A percentile compares a stretch with the other conserved stretches of the same genome.
Conservation (phyloP, 2,329 filamentous ascomycete species). For the Aspergillus pseudoglaucus region DNA sequence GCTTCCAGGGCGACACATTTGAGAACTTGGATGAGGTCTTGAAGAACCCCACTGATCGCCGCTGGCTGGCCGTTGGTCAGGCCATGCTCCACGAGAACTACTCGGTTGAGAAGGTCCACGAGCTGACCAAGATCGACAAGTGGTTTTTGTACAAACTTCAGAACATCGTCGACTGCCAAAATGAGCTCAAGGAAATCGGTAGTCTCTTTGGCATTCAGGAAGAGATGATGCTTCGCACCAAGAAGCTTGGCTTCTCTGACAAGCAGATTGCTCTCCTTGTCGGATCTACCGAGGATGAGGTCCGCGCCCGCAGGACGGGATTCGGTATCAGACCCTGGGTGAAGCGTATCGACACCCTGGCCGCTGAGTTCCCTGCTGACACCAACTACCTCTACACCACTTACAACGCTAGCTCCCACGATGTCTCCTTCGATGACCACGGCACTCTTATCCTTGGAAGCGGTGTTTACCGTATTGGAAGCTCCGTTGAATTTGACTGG, state of each 20-base stretch:
- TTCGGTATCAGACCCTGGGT: slow-evolving; percentile 93
- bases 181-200: slow-evolving; percentile 76
- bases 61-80: slow-evolving; percentile 95
- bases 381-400: slow-evolving; percentile 98
- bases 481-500: slow-evolving; percentile 98
- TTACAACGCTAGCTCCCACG: slow-evolving; percentile 91
- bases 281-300: slow-evolving; percentile 79
- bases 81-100: slow-evolving; percentile 98
- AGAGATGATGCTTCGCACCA: slow-evolving; percentile 81
- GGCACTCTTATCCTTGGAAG: slow-evolving; percentile 84
- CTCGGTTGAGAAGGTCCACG: slow-evolving; percentile 82
- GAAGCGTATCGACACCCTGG: slow-evolving; percentile 96
- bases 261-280: slow-evolving; percentile 86
- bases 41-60: slow-evolving; percentile 86
- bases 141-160: slow-evolving; percentile 99
- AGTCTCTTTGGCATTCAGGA: slow-evolving; percentile 78
- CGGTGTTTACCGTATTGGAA: slow-evolving; percentile 95
- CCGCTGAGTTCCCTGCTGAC: slow-evolving; percentile 89
- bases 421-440: slow-evolving; percentile 89
- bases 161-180: slow-evolving; percentile 89
- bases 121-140: slow-evolving; percentile 97
- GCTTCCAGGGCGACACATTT: slow-evolving; percentile 93
- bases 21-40: slow-evolving; percentile 86
- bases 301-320: slow-evolving; percentile 73
- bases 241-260: slow-evolving; percentile 97